These are phyloP conservation scores for Globisporangium emineosum DNA, from an alignment of 352 stramenopile genomes.

Conservation along the genomic window DNA sequence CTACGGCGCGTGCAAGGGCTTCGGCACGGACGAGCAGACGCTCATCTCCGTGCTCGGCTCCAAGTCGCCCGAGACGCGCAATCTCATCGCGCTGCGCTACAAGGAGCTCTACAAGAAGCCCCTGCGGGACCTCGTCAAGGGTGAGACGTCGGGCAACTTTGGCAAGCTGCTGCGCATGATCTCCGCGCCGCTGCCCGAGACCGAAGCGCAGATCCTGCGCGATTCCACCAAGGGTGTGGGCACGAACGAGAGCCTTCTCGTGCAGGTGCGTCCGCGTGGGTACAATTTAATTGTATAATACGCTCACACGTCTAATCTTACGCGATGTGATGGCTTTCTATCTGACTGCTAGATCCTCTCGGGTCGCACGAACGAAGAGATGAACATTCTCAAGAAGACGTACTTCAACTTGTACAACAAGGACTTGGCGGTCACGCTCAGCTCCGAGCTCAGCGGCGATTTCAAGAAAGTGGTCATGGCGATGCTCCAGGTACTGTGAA, in stretches of 20 bases:
- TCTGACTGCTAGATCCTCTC: conserved; percentile 41
- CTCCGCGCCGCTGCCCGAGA: conserved; percentile 63
- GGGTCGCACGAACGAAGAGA: conserved; percentile 75
- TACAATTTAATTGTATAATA: neutral
- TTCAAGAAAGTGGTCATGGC: conserved; percentile 77
- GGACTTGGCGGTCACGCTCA: conserved; percentile 62
- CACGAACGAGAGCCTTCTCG: conserved; percentile 66
- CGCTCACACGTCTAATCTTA: neutral
- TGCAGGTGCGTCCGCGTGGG: conserved; percentile 23
- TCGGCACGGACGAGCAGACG: conserved; percentile 75
- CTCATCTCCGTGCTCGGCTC: conserved; percentile 64
- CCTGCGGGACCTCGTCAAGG: conserved; percentile 54
- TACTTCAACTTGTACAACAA: conserved; percentile 71
- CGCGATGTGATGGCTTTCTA: neutral
- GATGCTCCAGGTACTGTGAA: conserved; percentile 30
- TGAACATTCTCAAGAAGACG: conserved; percentile 76
- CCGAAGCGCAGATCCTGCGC: conserved; percentile 34
- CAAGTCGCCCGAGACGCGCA: conserved; percentile 65
- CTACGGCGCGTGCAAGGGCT: conserved; percentile 52
- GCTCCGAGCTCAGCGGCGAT: conserved; percentile 69
- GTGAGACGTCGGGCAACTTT: conserved; percentile 77
- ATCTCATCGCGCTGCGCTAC: conserved; percentile 69
- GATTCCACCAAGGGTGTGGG: conserved; percentile 70
- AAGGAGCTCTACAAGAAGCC: conserved; percentile 59
- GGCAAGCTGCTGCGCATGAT: conserved; percentile 68